Evolutionary conservation across 768 basidiomycete genomes (phyloP), one percentile per base, ranked within the genome.

Genomic region (Rhodotorula diobovata): DNA sequence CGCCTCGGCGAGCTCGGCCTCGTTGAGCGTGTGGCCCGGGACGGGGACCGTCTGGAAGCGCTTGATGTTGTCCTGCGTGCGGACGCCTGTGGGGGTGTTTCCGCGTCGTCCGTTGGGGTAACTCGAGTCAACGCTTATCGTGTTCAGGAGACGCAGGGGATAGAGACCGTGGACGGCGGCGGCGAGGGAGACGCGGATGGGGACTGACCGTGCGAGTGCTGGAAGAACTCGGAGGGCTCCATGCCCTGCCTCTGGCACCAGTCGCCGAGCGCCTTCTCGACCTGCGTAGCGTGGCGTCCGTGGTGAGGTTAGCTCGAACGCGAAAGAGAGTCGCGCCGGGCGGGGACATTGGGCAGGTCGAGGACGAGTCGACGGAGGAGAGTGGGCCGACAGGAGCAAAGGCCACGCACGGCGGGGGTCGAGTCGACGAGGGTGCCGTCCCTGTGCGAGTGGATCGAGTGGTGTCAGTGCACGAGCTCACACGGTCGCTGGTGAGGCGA

Each of bases 351-450:
- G 1, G 37, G 11, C 28, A 14, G 32, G 30, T n/a, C 35, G 58
- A 8, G 39, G 35, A 6, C 34, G 43, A 1, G 46, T 21, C 48
- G 9, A 9, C 8, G n/a, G 53, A 63, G 53, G 46, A 16, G n/a
- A 14, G 21, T 41, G 20, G 35, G 37, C 32, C 30, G 32, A 16
- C 15, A 20, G 10, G 56, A 11, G 21, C 12, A 50, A 32, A 15
- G 2, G 12, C 39, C 1, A 6, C 59, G 61, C 12, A 67, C 70
- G 21, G 74, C 74, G 3, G 74, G 67, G 2, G 74, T 71, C 50
- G 74, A 75, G 61, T 71, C 74, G 50, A 71, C 70, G 32, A 75
- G 70, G 4, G 74, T 71, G 51, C 74, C 74, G 41, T 75, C 74
- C 73, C 68, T 70, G 62, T 45, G 34, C 3, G n/a, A 15, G 9